Conservation (phyloP, 2,329 filamentous ascomycete species). For the Trichophyton verrucosum region DNA sequence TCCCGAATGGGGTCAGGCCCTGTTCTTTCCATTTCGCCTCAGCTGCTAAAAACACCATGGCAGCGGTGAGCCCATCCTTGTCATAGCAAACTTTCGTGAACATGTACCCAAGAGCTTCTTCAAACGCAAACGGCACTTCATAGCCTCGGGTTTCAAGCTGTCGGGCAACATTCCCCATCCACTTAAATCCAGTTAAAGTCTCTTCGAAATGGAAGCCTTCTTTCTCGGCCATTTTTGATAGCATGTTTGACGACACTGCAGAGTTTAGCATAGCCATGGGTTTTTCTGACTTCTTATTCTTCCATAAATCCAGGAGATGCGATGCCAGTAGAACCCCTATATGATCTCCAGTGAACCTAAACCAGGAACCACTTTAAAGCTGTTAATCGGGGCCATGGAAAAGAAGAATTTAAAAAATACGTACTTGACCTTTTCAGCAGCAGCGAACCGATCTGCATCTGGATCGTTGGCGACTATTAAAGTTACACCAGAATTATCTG, state of each 20-base stretch:
- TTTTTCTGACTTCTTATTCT: slow-evolving; percentile 20
- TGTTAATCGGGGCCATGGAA: not conserved
- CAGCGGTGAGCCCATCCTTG: slow-evolving; percentile 52
- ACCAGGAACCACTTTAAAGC: slow-evolving; percentile 38
- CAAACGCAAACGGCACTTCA: slow-evolving; percentile 46
- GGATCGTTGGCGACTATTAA: slow-evolving; percentile 53
- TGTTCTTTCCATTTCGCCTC: slow-evolving; percentile 39
- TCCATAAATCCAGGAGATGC: slow-evolving; percentile 39
- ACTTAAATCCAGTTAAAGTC: slow-evolving; percentile 56
- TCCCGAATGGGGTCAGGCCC: slow-evolving; percentile 44
- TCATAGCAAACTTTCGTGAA: slow-evolving; percentile 50
- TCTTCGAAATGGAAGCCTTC: slow-evolving; percentile 48
- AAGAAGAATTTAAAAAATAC: slow-evolving; percentile 9
- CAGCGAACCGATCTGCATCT: slow-evolving; percentile 53
- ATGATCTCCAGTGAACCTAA: slow-evolving; percentile 54
- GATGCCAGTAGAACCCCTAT: slow-evolving; percentile 49
- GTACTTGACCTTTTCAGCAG: slow-evolving; percentile 44
- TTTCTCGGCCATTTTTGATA: slow-evolving; percentile 42
- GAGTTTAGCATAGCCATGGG: slow-evolving; percentile 47
- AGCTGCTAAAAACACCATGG: slow-evolving; percentile 47
- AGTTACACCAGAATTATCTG: slow-evolving; percentile 36
- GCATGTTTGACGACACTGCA: slow-evolving; percentile 53
- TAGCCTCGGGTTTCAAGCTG: slow-evolving; percentile 40
- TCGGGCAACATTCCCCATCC: slow-evolving; percentile 50
- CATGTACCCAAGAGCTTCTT: slow-evolving; percentile 58